phyloP scores from a whole-genome alignment of 805 yeast species.

The Saccharomycodes ludwigii region DNA sequence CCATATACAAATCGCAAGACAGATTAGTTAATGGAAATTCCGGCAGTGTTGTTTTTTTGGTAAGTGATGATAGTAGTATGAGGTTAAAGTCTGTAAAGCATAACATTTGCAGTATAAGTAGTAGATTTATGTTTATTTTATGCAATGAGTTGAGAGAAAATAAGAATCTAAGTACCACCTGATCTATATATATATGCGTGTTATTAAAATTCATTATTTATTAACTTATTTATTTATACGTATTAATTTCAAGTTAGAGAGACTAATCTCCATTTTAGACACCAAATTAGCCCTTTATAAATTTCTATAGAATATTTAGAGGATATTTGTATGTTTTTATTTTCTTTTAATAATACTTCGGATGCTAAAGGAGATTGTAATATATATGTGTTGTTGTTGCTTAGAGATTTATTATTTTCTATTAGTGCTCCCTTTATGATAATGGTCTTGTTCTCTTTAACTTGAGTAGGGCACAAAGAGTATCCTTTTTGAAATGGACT shows the following conservation, averaged over 20 bases:
- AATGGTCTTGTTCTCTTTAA: too few species aligned
- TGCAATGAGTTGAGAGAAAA: slow-evolving; percentile 17
- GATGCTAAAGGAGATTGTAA: too few species aligned
- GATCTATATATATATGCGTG: too few species aligned
- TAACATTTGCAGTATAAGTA: slow-evolving; percentile 20
- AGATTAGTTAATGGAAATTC: slow-evolving; percentile 9
- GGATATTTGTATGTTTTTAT: background rate
- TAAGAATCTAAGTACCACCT: slow-evolving; percentile 14
- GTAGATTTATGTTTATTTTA: slow-evolving; percentile 22
- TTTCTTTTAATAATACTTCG: too few species aligned
- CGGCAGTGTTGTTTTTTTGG: slow-evolving; percentile 35
- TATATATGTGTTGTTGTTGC: too few species aligned
- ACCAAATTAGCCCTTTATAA: background rate
- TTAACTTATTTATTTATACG: background rate
- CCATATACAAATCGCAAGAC: slow-evolving; percentile 32
- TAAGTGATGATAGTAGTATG: slow-evolving; percentile 69
- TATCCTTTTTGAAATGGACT: too few species aligned
- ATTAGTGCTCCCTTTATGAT: too few species aligned
- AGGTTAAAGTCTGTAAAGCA: slow-evolving; percentile 39
- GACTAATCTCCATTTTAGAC: background rate
- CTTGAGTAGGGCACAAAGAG: too few species aligned
- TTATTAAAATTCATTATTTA: too few species aligned
- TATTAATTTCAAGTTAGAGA: background rate
- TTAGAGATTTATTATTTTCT: too few species aligned
- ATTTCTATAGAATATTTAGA: background rate